Evolutionary conservation across 2,329 filamentous ascomycete species (phyloP).

Genomic region (Colletotrichum incanum): DNA sequence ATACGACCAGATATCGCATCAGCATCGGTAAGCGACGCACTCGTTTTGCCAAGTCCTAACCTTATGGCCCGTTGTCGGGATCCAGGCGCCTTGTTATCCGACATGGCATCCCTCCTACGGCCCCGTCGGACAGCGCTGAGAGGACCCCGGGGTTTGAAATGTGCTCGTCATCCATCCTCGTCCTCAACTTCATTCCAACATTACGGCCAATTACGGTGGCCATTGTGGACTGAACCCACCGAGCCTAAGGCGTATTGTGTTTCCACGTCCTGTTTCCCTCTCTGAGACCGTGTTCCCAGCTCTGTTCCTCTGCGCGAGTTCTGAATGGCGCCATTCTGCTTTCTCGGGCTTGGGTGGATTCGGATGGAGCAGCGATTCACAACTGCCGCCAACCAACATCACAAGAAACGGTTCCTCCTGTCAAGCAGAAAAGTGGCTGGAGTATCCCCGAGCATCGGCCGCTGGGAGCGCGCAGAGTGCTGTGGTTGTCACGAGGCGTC

Average conservation of each 20-base stretch:
- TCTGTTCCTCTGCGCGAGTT: constrained; percentile 14
- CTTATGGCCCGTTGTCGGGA: constrained; percentile 20
- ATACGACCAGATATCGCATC: background rate
- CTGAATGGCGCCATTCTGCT: constrained; percentile 21
- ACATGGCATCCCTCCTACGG: constrained; percentile 2
- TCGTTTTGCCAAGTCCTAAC: constrained; percentile 6
- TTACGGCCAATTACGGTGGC: background rate
- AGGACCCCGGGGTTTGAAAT: background rate
- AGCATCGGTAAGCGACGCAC: background rate
- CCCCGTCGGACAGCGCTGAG: background rate
- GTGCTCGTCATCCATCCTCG: constrained; percentile 33
- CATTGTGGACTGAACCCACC: background rate
- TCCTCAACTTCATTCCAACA: background rate
- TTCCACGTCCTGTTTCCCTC: constrained; percentile 19
- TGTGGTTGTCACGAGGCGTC: constrained; percentile 4
- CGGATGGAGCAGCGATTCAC: constrained; percentile 6
- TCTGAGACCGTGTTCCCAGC: constrained; percentile 18
- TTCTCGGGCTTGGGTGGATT: constrained; percentile 19
- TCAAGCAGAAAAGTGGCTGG: constrained; percentile 8
- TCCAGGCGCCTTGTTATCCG: constrained; percentile 19
- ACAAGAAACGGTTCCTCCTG: constrained; percentile 25
- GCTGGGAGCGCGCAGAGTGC: constrained; percentile 1
- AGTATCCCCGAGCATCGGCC: constrained; percentile 25
- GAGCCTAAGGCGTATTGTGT: background rate
- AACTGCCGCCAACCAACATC: background rate